A percentile compares a stretch with the other conserved stretches of the same genome.
Conservation (phyloP, 1,284 basidiomycete species). For the Sphagnurus paluster region DNA sequence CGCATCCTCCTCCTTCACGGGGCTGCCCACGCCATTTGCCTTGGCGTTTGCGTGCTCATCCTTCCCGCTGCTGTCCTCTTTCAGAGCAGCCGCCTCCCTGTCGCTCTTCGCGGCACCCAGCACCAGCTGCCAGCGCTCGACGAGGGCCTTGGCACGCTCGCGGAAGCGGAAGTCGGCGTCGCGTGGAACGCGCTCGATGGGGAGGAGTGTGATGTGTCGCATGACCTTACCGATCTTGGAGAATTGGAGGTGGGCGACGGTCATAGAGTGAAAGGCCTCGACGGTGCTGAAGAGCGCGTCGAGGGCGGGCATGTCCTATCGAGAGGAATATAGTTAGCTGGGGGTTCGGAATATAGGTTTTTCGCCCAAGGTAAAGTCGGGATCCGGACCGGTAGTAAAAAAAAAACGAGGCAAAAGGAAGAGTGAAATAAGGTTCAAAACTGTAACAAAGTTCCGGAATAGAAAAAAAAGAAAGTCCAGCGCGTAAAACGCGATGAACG, state of each 20-base stretch:
- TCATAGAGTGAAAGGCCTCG: constrained; percentile 83
- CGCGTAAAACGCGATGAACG: not conserved
- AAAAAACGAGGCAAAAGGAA: not conserved
- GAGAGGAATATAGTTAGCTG: no score
- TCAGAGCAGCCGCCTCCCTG: constrained; percentile 22
- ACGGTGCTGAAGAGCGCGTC: constrained; percentile 73
- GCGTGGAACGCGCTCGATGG: constrained; percentile 68
- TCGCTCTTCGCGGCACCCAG: constrained; percentile 36
- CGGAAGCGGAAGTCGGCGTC: constrained; percentile 89
- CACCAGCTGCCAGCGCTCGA: constrained; percentile 75
- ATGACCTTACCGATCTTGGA: constrained; percentile 99
- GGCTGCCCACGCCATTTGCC: constrained; percentile 9
- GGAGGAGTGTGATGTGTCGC: constrained; percentile 85
- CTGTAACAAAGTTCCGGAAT: not conserved
- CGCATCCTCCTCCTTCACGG: constrained; percentile 23
- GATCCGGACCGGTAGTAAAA: no score
- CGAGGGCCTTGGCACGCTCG: constrained; percentile 71
- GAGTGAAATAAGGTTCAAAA: not conserved
- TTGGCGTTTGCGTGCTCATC: constrained; percentile 19
- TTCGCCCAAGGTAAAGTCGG: no score
- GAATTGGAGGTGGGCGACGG: constrained; percentile 80
- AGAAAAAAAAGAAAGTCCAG: not conserved
- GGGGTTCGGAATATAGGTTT: no score
- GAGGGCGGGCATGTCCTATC: constrained; percentile 76
- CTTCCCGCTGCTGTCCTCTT: constrained; percentile 21